A percentile compares a stretch with the other conserved stretches of the same genome.
Conservation (phyloP, 176 grass and related monocot species). For the Carex pumila region DNA sequence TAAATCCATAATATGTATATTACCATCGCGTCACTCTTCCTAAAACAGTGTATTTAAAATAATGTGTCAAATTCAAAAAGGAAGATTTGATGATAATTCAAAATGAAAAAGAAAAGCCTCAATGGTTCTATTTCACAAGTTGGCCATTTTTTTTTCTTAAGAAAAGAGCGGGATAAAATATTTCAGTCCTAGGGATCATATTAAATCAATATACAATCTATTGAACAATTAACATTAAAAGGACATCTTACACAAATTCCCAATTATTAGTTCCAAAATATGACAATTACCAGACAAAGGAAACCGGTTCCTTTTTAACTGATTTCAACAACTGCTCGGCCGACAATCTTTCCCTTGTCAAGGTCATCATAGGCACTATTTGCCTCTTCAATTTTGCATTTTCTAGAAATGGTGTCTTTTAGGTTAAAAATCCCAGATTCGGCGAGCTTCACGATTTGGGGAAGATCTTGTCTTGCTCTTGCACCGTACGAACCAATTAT, state of each 20-base stretch:
- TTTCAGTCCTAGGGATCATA: neutral
- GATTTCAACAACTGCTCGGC: conserved; percentile 83
- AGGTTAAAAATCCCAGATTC: conserved; percentile 78
- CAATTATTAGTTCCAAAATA: neutral
- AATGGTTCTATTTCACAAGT: neutral
- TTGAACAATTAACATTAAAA: neutral
- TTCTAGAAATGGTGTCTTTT: conserved; percentile 66
- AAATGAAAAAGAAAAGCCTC: neutral
- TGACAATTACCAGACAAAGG: neutral
- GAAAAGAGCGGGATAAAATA: too few species aligned
- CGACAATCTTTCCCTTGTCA: conserved; percentile 66
- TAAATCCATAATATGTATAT: too few species aligned
- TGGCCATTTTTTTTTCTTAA: neutral
- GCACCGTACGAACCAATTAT: conserved; percentile 96
- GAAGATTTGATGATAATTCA: neutral
- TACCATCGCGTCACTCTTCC: too few species aligned
- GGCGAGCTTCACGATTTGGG: conserved; percentile 85
- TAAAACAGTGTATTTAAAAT: too few species aligned
- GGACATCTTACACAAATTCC: neutral
- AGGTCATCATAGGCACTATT: conserved; percentile 74
- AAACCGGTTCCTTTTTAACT: conserved; percentile 19
- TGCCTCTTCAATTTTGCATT: conserved; percentile 88
- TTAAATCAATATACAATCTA: neutral
- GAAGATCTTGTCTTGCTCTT: conserved; percentile 98
- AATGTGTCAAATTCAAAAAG: neutral